A percentile compares a stretch with the other conserved stretches of the same genome.
phyloP scores from a whole-genome alignment of 140 eudicot species.

The Erigeron philadelphicus region DNA sequence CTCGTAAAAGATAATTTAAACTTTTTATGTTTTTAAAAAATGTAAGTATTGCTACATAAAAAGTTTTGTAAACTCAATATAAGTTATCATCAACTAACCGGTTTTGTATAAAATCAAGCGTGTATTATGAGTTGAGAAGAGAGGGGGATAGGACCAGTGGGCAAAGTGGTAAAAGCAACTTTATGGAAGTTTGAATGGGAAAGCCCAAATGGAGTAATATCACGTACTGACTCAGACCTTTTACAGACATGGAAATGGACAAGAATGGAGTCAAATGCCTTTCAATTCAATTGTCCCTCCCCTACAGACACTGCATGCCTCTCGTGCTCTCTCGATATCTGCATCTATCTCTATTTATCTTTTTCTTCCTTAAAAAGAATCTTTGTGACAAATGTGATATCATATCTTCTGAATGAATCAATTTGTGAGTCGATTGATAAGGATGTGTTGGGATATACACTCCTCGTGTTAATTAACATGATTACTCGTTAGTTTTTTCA shows the following conservation, averaged over 20 bases:
- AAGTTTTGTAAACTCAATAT: too few relatives aligned
- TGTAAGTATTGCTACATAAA: too few relatives aligned
- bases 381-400: too few relatives aligned
- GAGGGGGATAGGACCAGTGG: background rate
- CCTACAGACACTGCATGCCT: slow-evolving; percentile 28
- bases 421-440: too few relatives aligned
- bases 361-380: background rate
- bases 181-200: slow-evolving; percentile 34
- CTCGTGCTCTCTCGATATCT: slow-evolving; percentile 36
- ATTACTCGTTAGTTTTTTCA: too few relatives aligned
- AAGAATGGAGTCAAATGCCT: slow-evolving; percentile 34
- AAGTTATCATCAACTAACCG: too few relatives aligned
- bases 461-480: too few relatives aligned
- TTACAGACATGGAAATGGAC: slow-evolving; percentile 32
- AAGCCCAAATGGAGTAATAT: slow-evolving; percentile 28
- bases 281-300: background rate
- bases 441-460: too few relatives aligned
- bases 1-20: too few relatives aligned
- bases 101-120: too few relatives aligned
- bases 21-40: too few relatives aligned
- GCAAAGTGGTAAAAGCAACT: slow-evolving; percentile 28
- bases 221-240: background rate
- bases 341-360: background rate
- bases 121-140: background rate
- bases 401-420: too few relatives aligned